These are phyloP conservation scores for Tolypocladium pustulatum DNA, from an alignment of 2,329 filamentous ascomycete genomes.

Conservation along the genomic window DNA sequence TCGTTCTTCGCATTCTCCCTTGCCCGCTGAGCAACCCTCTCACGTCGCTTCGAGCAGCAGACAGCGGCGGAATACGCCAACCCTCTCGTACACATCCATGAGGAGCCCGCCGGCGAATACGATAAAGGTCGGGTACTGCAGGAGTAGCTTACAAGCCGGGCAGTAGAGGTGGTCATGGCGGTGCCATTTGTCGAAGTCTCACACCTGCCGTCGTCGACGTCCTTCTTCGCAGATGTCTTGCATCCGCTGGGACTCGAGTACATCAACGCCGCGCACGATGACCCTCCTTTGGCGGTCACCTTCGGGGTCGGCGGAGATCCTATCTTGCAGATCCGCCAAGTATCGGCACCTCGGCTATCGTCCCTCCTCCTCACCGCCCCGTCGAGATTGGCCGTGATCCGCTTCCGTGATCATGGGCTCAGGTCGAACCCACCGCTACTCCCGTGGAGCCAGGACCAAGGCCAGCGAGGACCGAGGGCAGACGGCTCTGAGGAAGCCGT, in stretches of 20 bases:
- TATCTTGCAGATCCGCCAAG: conserved; percentile 35
- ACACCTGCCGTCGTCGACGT: conserved; percentile 67
- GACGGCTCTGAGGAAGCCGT: conserved; percentile 4
- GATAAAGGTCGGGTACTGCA: neutral
- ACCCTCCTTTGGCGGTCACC: conserved; percentile 23
- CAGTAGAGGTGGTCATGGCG: conserved; percentile 15
- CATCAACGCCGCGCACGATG: conserved; percentile 6
- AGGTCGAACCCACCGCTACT: conserved; percentile 46
- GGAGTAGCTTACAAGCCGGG: neutral
- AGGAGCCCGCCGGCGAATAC: neutral
- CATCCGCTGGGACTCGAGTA: conserved; percentile 71
- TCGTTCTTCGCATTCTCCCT: neutral
- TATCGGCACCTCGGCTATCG: conserved; percentile 26
- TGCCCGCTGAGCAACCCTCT: neutral
- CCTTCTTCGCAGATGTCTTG: conserved; percentile 71
- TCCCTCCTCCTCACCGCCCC: conserved; percentile 58
- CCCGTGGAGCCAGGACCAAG: conserved; percentile 12
- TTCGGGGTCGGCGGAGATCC: conserved; percentile 27
- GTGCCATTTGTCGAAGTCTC: conserved; percentile 54
- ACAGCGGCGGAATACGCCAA: neutral
- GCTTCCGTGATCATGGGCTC: conserved; percentile 61
- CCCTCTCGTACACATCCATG: neutral
- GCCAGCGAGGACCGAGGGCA: neutral
- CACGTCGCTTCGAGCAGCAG: neutral
- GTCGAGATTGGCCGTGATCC: conserved; percentile 53